Conservation (phyloP, 257 asterid species). For the Knoxia roxburghii region DNA sequence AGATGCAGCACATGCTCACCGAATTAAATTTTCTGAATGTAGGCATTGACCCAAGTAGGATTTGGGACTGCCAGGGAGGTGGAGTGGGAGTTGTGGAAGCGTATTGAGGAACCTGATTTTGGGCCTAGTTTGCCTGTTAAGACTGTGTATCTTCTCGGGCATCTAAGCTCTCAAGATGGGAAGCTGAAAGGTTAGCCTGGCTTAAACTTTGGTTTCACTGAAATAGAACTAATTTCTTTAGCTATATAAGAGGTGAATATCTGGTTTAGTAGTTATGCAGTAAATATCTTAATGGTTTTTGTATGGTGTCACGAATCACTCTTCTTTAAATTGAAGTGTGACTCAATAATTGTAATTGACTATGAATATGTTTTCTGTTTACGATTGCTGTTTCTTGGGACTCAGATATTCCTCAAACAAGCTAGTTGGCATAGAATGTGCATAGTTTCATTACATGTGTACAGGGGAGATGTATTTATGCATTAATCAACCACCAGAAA, state of each 20-base stretch:
- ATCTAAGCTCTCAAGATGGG: slow-evolving; percentile 32
- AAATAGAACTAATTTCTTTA: not conserved
- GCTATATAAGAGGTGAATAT: not conserved
- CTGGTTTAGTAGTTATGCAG: not conserved
- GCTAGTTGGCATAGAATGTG: not conserved
- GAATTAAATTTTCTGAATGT: slow-evolving; percentile 19
- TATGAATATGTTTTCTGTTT: not conserved
- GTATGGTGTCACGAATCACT: not conserved
- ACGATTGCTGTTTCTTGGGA: not conserved
- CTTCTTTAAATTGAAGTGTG: not conserved
- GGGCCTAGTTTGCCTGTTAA: slow-evolving; percentile 69
- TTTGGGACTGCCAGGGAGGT: slow-evolving; percentile 30
- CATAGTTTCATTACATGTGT: too few species aligned
- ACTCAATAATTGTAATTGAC: not conserved
- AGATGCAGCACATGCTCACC: not conserved
- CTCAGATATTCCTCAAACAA: not conserved
- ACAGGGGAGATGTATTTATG: not conserved
- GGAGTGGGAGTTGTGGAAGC: slow-evolving; percentile 61
- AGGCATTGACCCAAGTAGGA: slow-evolving; percentile 56
- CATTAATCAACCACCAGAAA: not conserved
- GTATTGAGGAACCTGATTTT: slow-evolving; percentile 76
- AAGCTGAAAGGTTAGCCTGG: slow-evolving; percentile 45
- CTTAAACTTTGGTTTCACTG: not conserved
- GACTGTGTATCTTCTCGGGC: slow-evolving; percentile 55
- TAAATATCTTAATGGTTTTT: not conserved